These are phyloP conservation scores for Colletotrichum truncatum DNA, from an alignment of 2,329 filamentous ascomycete genomes.

Conservation along the genomic window DNA sequence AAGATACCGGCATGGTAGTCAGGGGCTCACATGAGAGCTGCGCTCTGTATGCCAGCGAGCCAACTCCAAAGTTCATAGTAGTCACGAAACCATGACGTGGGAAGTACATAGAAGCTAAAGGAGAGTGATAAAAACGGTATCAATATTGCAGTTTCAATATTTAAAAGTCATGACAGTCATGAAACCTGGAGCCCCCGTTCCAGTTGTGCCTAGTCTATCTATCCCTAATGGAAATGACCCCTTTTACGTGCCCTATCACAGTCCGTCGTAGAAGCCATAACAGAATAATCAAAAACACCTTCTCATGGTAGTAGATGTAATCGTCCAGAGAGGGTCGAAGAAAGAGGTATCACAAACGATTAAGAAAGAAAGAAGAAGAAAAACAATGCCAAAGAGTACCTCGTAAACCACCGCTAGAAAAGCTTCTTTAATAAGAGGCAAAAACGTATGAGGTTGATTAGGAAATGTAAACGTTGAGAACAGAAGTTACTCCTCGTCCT, in stretches of 20 bases:
- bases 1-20: neutral
- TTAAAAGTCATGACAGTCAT: slow-evolving; percentile 5
- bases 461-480: neutral
- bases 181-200: neutral
- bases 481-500: slow-evolving; percentile 18
- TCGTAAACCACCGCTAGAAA: neutral
- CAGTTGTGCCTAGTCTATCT: neutral
- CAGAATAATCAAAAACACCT: neutral
- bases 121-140: slow-evolving; percentile 4
- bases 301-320: neutral
- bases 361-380: neutral
- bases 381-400: neutral
- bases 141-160: slow-evolving; percentile 13
- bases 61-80: neutral
- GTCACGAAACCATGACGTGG: neutral
- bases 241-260: neutral
- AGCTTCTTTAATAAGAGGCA: neutral
- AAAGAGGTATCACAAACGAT: neutral
- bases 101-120: neutral
- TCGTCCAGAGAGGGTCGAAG: neutral
- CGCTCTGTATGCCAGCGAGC: neutral
- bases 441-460: neutral
- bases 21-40: neutral
- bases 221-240: neutral
- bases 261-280: neutral